Conservation (phyloP, 148 eudicot genomes). For the Rhododendron griersonianum region DNA sequence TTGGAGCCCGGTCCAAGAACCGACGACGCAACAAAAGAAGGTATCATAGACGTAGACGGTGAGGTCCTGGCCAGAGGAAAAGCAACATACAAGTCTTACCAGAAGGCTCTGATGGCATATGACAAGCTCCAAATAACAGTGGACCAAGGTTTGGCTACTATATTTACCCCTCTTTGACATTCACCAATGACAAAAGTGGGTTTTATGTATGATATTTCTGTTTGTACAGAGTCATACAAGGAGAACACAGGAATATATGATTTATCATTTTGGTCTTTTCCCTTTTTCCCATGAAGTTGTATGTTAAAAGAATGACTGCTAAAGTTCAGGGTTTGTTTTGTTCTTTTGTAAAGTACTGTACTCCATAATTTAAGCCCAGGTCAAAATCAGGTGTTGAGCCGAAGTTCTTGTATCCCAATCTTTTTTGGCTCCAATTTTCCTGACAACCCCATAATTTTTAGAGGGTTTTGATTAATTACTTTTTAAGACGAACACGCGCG, state of each 20-base stretch:
- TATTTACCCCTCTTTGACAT: conserved; percentile 54
- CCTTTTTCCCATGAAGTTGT: neutral
- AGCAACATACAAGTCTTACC: conserved; percentile 57
- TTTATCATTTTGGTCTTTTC: neutral
- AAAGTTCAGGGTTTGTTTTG: neutral
- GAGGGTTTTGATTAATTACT: no score
- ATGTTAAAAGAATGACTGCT: neutral
- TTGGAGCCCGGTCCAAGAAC: conserved; percentile 74
- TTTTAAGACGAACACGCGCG: no score
- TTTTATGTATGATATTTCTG: neutral
- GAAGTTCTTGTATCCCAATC: neutral
- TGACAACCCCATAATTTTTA: neutral
- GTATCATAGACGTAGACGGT: conserved; percentile 90
- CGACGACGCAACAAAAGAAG: conserved; percentile 51
- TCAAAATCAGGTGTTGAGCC: neutral
- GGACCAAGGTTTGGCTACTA: conserved; percentile 81
- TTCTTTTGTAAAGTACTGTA: no score
- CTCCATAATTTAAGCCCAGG: neutral
- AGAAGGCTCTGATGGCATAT: conserved; percentile 61
- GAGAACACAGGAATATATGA: neutral
- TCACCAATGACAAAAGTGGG: neutral
- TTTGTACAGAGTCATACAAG: conserved; percentile 1
- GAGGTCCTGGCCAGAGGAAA: conserved; percentile 92
- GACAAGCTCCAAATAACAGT: conserved; percentile 56
- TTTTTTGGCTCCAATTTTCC: neutral